Base-by-base conservation (phyloP, 495 filamentous ascomycete species). In the Penicillium canescens region DNA sequence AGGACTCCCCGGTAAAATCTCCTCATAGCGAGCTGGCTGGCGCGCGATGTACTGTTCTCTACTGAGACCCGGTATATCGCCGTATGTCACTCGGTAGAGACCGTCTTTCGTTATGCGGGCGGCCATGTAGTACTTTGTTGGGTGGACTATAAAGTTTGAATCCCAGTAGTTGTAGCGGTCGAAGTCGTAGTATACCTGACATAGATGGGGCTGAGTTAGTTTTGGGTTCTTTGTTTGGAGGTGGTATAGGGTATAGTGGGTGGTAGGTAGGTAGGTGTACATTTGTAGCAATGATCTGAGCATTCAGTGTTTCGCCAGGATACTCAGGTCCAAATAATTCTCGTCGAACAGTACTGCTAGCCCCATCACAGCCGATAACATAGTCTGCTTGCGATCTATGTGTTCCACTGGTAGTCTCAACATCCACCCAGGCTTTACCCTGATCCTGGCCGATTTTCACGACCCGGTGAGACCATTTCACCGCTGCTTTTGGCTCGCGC, bases 221-320 rank as follows among this genome's bases (percentile, higher is more conserved):
- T 18, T 18, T 18, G 18, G 18, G 18, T 1, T 18, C 1, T 18
- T 18, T 18, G 18, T 18, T 18, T 18, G 18, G 18, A 18, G 18
- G 1, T 18, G 18, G 18, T 18, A 18, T 18, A 18, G 18, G 18
- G 18, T 18, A 18, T 18, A 18, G 18, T 1, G 18, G 1, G 18
- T 18, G 18, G 18, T 18, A 18, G 18, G 18, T 18, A 18, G 18
- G 18, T 18, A 18, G 18, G 18, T 18, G 18, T 59, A 85, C 82
- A 68, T 87, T 87, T 5, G 84, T 84, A 40, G 84, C 82, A 42
- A 87, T 75, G 49, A 87, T 81, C 57, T 83, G 81, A 42, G 66
- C 68, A 35, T 83, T 70, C 71, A 81, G 76, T 1, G 83, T 87
- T 54, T 82, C 79, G 0, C 82, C 84, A 0, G 80, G 80, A 57